phyloP scores from a whole-genome alignment of 2,329 filamentous ascomycete genomes.

The Cladorrhinum sp. region DNA sequence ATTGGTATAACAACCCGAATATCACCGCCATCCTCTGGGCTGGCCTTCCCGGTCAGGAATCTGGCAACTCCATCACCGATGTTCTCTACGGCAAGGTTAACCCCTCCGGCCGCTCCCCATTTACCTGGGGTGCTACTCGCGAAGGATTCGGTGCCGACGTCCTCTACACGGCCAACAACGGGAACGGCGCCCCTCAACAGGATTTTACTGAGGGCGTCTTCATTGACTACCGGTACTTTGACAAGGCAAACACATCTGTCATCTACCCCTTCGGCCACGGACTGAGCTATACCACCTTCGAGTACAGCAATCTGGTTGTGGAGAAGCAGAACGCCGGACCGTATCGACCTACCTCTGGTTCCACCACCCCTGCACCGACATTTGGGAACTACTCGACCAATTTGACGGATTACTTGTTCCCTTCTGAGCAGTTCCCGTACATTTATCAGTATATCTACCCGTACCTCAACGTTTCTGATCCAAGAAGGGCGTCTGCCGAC shows the following conservation, averaged over 20 bases:
- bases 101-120: conserved; percentile 72
- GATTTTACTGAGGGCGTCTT: conserved; percentile 76
- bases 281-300: conserved; percentile 75
- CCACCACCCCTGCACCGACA: conserved; percentile 60
- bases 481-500: conserved; percentile 53
- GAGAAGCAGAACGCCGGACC: conserved; percentile 44
- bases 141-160: conserved; percentile 67
- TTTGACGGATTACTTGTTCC: conserved; percentile 66
- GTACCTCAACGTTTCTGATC: conserved; percentile 62
- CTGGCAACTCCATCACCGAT: conserved; percentile 73
- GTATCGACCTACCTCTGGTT: conserved; percentile 60
- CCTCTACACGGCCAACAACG: conserved; percentile 68
- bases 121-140: conserved; percentile 70
- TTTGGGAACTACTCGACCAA: conserved; percentile 63
- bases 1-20: conserved; percentile 73
- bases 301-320: conserved; percentile 66
- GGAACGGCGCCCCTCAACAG: conserved; percentile 61
- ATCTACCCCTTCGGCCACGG: conserved; percentile 81
- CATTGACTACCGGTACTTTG: conserved; percentile 78
- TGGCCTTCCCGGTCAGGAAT: conserved; percentile 78
- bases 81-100: conserved; percentile 81
- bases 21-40: conserved; percentile 82
- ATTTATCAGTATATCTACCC: conserved; percentile 64
- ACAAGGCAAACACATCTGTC: conserved; percentile 61
- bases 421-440: conserved; percentile 49